Percentiles rank a stretch among this genome's conserved stretches.
phyloP scores from a whole-genome alignment of 352 stramenopile species.

The Pseudoperonospora humuli region DNA sequence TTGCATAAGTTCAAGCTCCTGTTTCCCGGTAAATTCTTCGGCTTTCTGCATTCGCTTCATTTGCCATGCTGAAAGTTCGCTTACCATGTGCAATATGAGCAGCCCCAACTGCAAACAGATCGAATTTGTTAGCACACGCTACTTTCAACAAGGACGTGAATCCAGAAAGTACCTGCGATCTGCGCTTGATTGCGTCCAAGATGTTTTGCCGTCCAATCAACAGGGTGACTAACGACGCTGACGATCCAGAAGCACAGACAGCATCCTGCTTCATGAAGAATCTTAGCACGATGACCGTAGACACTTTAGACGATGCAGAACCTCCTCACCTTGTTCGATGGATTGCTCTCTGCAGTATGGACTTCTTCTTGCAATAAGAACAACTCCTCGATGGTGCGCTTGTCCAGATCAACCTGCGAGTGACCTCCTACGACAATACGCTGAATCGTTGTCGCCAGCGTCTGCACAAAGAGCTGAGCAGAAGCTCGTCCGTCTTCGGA shows the following conservation, averaged over 20 bases:
- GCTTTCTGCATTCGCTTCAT: constrained; percentile 87
- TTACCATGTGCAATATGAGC: constrained; percentile 62
- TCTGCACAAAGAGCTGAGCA: constrained; percentile 36
- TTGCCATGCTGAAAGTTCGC: constrained; percentile 78
- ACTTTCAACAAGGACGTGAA: background rate
- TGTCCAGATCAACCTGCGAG: constrained; percentile 25
- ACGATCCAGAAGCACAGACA: background rate
- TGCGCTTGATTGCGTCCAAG: constrained; percentile 41
- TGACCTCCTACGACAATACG: constrained; percentile 42
- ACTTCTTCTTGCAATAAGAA: constrained; percentile 28
- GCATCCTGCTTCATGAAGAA: constrained; percentile 8
- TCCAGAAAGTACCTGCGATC: constrained; percentile 47
- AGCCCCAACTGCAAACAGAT: constrained; percentile 48
- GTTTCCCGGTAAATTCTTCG: constrained; percentile 67
- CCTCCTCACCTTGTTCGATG: constrained; percentile 6
- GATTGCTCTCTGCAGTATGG: constrained; percentile 3
- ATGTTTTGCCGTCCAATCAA: constrained; percentile 20
- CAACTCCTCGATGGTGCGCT: constrained; percentile 49
- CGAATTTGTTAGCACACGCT: constrained; percentile 3
- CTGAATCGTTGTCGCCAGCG: constrained; percentile 42
- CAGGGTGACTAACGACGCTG: constrained; percentile 15
- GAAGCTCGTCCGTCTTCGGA: constrained; percentile 29
- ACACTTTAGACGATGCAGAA: background rate
- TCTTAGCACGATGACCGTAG: constrained; percentile 1
- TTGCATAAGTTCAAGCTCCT: constrained; percentile 60